Evolutionary conservation across 371 early-diverging fungal species (phyloP), one percentile per base, ranked within the genome.

Genomic region (Mucor mucedo): DNA sequence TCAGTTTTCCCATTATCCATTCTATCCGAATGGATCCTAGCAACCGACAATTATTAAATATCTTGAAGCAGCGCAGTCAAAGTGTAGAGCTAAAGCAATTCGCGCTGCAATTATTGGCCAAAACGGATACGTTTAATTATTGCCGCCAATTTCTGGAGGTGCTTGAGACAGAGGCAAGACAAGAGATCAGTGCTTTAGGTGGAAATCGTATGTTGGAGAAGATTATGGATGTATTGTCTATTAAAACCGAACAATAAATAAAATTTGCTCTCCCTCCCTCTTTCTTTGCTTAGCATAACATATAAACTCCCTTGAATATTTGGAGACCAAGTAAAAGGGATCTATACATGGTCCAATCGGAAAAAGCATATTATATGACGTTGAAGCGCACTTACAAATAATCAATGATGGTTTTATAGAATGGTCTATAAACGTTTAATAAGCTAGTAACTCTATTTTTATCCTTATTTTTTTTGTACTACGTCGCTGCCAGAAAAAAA

Each of bases 1-100:
- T 95, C 70, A 96, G 96, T 2, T 97, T 92, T 66, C 95, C 95
- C 1, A 89, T 97, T 59, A 92, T 95, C 28, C 96, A 94, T 60
- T 87, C 92, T 7, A 92, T 96, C 47, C 83, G 87, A 0, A 63
- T 78, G 0, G 83, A 87, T 55, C 70, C 84, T 2, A 68, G 66
- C 13, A 87, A 85, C 50, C 79, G 86, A 2, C 91, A 91, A 69
- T 69, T 95, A 14, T 58, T 83, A 72, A 91, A 89, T 67, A 98
- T 98, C 33, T 65, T 98, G 48, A 87, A 88, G 56, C 96, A 96
- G 68, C 87, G 87, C 52, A 91, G 96, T 10, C 83, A 82, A 0
- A 88, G 92, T 21, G 71, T 84, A 0, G 91, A 95, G 47, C 76
- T 98, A n/a, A 98, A 98, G 66, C 72, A 79, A 49, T 92, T 93